These are phyloP conservation scores for Entomortierella parvispora DNA, from an alignment of 192 early-diverging fungal species.

Conservation along the genomic window DNA sequence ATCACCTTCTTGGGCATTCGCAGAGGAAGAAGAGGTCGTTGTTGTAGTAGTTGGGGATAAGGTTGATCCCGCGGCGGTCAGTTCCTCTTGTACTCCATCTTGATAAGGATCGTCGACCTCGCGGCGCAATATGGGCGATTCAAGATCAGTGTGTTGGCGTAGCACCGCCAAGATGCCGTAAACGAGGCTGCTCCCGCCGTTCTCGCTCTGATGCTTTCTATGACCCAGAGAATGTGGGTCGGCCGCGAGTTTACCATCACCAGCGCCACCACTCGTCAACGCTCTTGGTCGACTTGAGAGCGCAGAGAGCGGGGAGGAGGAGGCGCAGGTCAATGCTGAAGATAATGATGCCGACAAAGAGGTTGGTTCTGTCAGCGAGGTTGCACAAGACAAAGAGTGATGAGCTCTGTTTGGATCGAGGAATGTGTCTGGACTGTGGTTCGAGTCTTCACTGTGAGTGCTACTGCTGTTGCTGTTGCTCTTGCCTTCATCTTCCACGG, in stretches of 20 bases:
- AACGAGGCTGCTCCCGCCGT: conserved; percentile 20
- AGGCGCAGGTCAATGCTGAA: conserved; percentile 11
- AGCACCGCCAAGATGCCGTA: conserved; percentile 25
- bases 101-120: too few species aligned
- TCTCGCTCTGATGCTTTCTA: conserved; percentile 34
- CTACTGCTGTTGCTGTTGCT: neutral
- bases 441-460: neutral
- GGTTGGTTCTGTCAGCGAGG: neutral
- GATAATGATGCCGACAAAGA: conserved; percentile 14
- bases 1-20: too few species aligned
- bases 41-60: too few species aligned
- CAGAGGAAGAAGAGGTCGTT: too few species aligned
- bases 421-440: conserved; percentile 9
- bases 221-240: neutral
- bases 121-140: conserved; percentile 1
- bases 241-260: neutral
- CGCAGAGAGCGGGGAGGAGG: neutral
- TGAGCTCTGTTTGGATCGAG: conserved; percentile 17
- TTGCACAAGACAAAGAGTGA: conserved; percentile 19
- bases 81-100: too few species aligned
- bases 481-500: neutral
- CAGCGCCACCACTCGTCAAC: neutral
- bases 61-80: too few species aligned
- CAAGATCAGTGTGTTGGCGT: conserved; percentile 29
- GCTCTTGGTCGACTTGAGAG: neutral